Evolutionary conservation across 441 rosid species (phyloP), one percentile per base, ranked within the genome.

Genomic region (Adansonia grandidieri): DNA sequence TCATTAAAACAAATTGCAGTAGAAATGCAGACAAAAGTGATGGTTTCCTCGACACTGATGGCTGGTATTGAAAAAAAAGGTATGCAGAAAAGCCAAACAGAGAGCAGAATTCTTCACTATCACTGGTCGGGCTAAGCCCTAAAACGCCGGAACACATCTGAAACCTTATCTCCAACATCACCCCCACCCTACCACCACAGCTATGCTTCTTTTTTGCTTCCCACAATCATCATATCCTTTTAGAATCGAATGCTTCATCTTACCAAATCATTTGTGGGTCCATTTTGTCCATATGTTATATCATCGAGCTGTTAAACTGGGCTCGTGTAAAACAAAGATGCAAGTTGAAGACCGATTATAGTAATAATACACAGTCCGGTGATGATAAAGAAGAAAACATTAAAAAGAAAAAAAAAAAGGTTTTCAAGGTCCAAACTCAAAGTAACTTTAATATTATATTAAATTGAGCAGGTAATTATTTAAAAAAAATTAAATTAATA

Each of bases 91-190:
- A 80, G 79, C 78, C 75, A 71, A 84, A 80, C 76, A 79, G 65
- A 10, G 76, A 58, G 85, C 85, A 79, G 74, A 75, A 77, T 69
- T 48, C 58, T 62, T 56, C 77, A 28, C 22, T 69, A 32, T 45
- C 20, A 84, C 15, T 79, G 82, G 87, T 75, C 66, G 81, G 24
- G 28, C 58, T 19, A 37, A 13, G 78, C 85, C 87, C 1, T 77
- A 84, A 79, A 79, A 72, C 28, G n/a, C 70, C 79, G 84, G 79
- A 78, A 80, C 81, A 81, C 74, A 71, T 80, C 63, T 40, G 77
- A 83, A 83, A 79, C 84, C 86, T 83, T 81, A 83, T 85, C 86
- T 78, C 83, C 82, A 82, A 56, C 85, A 76, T 74, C 79, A 66
- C 77, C 80, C 54, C 66, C n/a, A n/a, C 50, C 22, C 17, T 14